Evolutionary conservation across 768 basidiomycete genomes (phyloP), one percentile per base, ranked within the genome.

Genomic region (Gloeostereum incarnatum): DNA sequence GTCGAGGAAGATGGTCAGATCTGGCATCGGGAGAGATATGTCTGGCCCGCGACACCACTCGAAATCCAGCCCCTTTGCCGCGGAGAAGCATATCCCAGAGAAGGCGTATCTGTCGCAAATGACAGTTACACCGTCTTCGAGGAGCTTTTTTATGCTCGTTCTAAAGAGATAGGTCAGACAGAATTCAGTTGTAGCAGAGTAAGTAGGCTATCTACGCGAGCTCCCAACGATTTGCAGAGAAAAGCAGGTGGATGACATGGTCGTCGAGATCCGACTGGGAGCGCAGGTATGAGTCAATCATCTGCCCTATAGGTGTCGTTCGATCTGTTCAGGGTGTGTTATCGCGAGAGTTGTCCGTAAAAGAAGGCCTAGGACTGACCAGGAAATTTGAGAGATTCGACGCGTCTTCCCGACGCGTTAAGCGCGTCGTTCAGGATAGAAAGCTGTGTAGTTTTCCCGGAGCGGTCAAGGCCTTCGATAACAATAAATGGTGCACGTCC

Each of bases 141-240:
- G 66, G 17, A 74, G 61, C 4, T 59, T 50, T 40, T 75, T 64
- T 36, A 97, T 90, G 0, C 65, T 65, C 2, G 78, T 57, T 18
- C 86, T 83, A 43, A 23, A 46, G 19, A 22, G 23, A 32, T 6
- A 17, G 36, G 21, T 11, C n/a, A 30, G 32, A 31, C 23, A 29
- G 27, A 38, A 19, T 25, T n/a, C n/a, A n/a, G n/a, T n/a, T n/a
- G n/a, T n/a, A n/a, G n/a, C n/a, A n/a, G n/a, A n/a, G n/a, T n/a
- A n/a, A n/a, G n/a, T n/a, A n/a, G 24, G 5, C 17, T 20, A 65
- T 75, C 39, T 52, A 94, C 88, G 83, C 81, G 45, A 84, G 74
- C 55, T 98, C 93, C 96, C 96, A 98, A 24, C 94, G 74, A 54
- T 99, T 99, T 2, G 93, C 96, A 31, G 90, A 82, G 67, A 99